A percentile compares a stretch with the other conserved stretches of the same genome.
Conservation (phyloP, 1,284 basidiomycete species). For the Leccinum angustisporum region DNA sequence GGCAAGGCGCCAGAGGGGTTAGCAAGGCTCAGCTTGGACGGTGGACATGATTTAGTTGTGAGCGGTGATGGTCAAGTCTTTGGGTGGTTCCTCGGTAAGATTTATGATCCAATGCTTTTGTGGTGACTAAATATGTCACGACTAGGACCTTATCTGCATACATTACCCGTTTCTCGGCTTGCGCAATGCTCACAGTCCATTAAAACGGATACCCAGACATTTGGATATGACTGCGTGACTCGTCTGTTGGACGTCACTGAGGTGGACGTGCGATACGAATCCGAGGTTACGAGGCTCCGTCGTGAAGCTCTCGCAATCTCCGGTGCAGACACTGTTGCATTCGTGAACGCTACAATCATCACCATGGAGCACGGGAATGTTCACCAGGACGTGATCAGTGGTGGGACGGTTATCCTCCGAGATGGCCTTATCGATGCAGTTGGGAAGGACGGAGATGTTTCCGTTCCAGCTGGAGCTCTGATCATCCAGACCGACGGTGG, state of each 20-base stretch:
- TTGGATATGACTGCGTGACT: conserved; percentile 61
- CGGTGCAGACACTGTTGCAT: conserved; percentile 49
- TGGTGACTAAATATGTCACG: conserved; percentile 3
- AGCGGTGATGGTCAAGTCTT: conserved; percentile 59
- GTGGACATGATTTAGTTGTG: conserved; percentile 67
- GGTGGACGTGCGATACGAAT: conserved; percentile 55
- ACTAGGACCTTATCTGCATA: conserved; percentile 65
- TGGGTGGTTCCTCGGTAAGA: conserved; percentile 70
- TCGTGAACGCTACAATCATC: conserved; percentile 65
- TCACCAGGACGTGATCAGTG: conserved; percentile 45
- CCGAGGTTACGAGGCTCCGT: conserved; percentile 59
- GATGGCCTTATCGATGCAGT: conserved; percentile 58
- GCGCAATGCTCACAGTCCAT: conserved; percentile 47
- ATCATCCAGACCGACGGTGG: conserved; percentile 62
- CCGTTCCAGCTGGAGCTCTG: conserved; percentile 44
- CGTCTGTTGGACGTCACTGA: conserved; percentile 53
- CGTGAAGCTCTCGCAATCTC: conserved; percentile 42
- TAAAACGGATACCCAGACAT: conserved; percentile 46
- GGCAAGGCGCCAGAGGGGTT: conserved; percentile 61
- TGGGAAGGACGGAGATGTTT: conserved; percentile 39
- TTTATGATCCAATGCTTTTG: not conserved
- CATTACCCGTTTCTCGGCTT: conserved; percentile 54
- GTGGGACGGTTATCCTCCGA: conserved; percentile 51
- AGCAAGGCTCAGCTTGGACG: conserved; percentile 62
- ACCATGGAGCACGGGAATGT: conserved; percentile 52